Percentiles rank a stretch among this genome's conserved stretches.
Conservation (phyloP, 2,329 filamentous ascomycete genomes). For the Fusarium austroafricanum region DNA sequence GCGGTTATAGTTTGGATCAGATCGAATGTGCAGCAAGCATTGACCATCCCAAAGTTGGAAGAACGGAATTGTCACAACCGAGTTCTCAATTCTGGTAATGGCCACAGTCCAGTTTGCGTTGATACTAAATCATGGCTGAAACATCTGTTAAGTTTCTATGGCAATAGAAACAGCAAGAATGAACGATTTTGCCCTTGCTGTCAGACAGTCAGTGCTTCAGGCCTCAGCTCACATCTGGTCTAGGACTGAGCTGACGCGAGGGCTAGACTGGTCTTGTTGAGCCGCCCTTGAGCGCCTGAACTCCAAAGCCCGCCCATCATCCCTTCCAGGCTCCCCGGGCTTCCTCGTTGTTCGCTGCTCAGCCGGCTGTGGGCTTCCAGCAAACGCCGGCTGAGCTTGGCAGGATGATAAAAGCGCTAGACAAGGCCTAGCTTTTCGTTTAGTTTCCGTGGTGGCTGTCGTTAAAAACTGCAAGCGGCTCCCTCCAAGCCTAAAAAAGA, state of each 20-base stretch:
- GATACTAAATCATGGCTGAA: constrained; percentile 30
- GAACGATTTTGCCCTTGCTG: constrained; percentile 18
- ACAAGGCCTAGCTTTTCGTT: constrained; percentile 10
- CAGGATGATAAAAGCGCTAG: constrained; percentile 34
- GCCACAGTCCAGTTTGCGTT: constrained; percentile 6
- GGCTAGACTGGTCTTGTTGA: constrained; percentile 21
- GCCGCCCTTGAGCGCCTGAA: constrained; percentile 33
- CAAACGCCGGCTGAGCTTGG: constrained; percentile 30
- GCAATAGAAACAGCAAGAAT: constrained; percentile 22
- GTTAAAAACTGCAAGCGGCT: constrained; percentile 43
- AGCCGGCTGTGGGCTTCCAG: constrained; percentile 3
- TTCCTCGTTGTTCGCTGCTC: constrained; percentile 8
- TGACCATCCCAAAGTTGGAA: constrained; percentile 1
- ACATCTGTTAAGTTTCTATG: constrained; percentile 27
- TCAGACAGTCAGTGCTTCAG: constrained; percentile 24
- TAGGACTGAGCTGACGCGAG: not conserved
- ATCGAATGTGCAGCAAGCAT: constrained; percentile 3
- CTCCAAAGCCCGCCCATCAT: constrained; percentile 24
- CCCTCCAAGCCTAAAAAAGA: constrained; percentile 39
- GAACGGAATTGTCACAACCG: constrained; percentile 21
- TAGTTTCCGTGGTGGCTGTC: constrained; percentile 35
- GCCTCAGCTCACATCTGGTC: constrained; percentile 21
- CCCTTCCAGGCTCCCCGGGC: constrained; percentile 25
- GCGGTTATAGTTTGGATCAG: constrained; percentile 1
- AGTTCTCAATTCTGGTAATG: not conserved